A percentile compares a stretch with the other conserved stretches of the same genome.
Evolutionary conservation across 495 filamentous ascomycete genomes (phyloP).

Genomic region (Oidiodendron maius): DNA sequence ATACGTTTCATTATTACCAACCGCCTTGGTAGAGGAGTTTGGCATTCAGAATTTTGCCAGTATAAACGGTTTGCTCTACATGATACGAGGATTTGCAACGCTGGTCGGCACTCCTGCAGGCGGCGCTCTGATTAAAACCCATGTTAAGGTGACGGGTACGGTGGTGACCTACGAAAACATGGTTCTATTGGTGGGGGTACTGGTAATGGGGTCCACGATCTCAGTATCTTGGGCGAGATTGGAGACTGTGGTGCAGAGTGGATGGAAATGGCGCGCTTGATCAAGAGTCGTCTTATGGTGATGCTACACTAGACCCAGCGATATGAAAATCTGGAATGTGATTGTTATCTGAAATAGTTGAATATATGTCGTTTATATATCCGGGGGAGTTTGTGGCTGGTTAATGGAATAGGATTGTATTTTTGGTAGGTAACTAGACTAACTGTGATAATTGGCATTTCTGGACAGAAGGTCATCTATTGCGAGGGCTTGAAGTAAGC

Average conservation of each 20-base stretch:
- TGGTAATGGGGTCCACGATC: slow-evolving; percentile 26
- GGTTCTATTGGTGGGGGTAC: slow-evolving; percentile 25
- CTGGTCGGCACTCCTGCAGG: slow-evolving; percentile 37
- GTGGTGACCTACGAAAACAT: slow-evolving; percentile 26
- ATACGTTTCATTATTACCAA: slow-evolving; percentile 37
- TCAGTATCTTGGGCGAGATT: slow-evolving; percentile 29
- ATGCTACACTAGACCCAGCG: too few species aligned
- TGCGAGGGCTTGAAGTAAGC: too few species aligned
- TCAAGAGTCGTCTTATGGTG: too few species aligned
- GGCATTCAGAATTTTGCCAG: slow-evolving; percentile 35
- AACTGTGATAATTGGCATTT: too few species aligned
- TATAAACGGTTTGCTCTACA: slow-evolving; percentile 38
- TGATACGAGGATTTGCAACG: slow-evolving; percentile 35
- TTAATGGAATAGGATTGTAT: too few species aligned
- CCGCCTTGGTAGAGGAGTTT: slow-evolving; percentile 35
- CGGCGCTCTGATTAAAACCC: slow-evolving; percentile 29
- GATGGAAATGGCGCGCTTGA: slow-evolving; percentile 10
- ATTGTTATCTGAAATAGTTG: too few species aligned
- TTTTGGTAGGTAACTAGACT: too few species aligned
- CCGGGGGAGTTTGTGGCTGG: too few species aligned
- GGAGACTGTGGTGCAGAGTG: slow-evolving; percentile 19
- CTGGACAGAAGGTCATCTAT: too few species aligned
- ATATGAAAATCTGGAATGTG: too few species aligned
- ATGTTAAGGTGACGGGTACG: slow-evolving; percentile 15
- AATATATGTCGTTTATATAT: too few species aligned